phyloP scores from a whole-genome alignment of 2,329 filamentous ascomycete genomes.

The Epichloe elymi region DNA sequence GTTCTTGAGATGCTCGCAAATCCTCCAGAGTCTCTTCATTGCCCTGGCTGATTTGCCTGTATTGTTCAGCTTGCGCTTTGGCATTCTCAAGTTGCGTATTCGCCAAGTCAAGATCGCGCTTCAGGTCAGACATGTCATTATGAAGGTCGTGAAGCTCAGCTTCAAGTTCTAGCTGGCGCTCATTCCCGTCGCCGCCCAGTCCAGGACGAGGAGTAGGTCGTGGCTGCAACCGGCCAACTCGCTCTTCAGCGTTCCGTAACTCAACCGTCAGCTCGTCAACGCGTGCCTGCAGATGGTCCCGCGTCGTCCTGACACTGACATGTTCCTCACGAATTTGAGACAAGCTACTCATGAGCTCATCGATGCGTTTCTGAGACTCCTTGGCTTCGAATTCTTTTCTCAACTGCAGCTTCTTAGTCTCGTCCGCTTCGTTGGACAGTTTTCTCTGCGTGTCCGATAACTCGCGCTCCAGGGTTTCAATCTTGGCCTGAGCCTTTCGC shows the following conservation, averaged over 20 bases:
- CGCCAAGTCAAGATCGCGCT: constrained; percentile 72
- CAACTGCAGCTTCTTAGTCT: constrained; percentile 67
- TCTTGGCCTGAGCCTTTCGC: constrained; percentile 63
- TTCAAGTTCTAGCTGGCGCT: constrained; percentile 36
- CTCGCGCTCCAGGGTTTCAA: constrained; percentile 70
- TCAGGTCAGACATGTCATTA: constrained; percentile 73
- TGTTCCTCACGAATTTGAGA: constrained; percentile 76
- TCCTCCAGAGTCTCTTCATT: constrained; percentile 79
- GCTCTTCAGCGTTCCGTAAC: constrained; percentile 78
- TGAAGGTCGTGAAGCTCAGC: constrained; percentile 67
- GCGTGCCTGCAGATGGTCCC: constrained; percentile 77
- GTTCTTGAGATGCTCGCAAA: constrained; percentile 66
- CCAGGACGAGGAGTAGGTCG: constrained; percentile 53
- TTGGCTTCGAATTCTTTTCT: constrained; percentile 84
- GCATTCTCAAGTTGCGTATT: constrained; percentile 70
- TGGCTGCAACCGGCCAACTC: constrained; percentile 69
- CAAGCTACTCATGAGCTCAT: constrained; percentile 73
- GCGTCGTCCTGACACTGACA: constrained; percentile 70
- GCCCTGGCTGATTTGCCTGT: constrained; percentile 74
- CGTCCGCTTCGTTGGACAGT: constrained; percentile 69
- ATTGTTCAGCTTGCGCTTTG: constrained; percentile 71
- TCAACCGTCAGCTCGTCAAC: constrained; percentile 85
- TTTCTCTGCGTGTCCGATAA: constrained; percentile 68
- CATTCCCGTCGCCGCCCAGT: constrained; percentile 25
- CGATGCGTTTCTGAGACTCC: constrained; percentile 80